A percentile compares a stretch with the other conserved stretches of the same genome.
phyloP scores from a whole-genome alignment of 2,329 filamentous ascomycete genomes.

The Exophiala sp. region DNA sequence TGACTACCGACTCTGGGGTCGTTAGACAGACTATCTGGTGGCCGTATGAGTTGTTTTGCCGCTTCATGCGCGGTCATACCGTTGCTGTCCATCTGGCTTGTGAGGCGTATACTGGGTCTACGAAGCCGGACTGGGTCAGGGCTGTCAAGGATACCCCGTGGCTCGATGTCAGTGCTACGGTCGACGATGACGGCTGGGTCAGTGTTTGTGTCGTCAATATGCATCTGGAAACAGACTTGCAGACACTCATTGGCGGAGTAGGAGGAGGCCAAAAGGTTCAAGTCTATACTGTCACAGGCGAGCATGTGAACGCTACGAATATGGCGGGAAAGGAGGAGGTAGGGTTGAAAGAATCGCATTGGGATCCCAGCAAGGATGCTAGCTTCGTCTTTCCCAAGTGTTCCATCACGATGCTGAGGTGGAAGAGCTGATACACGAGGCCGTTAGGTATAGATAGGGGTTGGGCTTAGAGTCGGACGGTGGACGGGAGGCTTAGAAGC shows the following conservation, averaged over 20 bases:
- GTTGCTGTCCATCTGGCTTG: slow-evolving; percentile 60
- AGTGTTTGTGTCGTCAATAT: slow-evolving; percentile 70
- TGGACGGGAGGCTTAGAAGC: too few species aligned
- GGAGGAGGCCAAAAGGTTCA: slow-evolving; percentile 44
- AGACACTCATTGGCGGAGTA: slow-evolving; percentile 37
- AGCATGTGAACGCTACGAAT: slow-evolving; percentile 54
- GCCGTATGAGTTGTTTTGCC: slow-evolving; percentile 63
- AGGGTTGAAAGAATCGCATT: slow-evolving; percentile 53
- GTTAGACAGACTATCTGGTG: slow-evolving; percentile 70
- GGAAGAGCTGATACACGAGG: slow-evolving; percentile 40
- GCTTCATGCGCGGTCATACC: slow-evolving; percentile 67
- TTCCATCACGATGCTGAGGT: slow-evolving; percentile 62
- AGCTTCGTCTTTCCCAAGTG: slow-evolving; percentile 62
- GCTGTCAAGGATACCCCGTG: slow-evolving; percentile 60
- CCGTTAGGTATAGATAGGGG: too few species aligned
- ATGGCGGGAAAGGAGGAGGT: slow-evolving; percentile 59
- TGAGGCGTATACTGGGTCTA: slow-evolving; percentile 57
- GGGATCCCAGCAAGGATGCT: slow-evolving; percentile 53
- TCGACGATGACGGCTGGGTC: slow-evolving; percentile 52
- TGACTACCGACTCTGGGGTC: slow-evolving; percentile 61
- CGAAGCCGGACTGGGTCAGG: slow-evolving; percentile 36
- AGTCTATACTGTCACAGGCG: slow-evolving; percentile 59
- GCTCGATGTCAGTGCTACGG: slow-evolving; percentile 38
- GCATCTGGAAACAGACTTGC: slow-evolving; percentile 54
- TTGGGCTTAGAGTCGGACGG: too few species aligned